These are phyloP conservation scores for Abortiporus biennis DNA, from an alignment of 1,284 basidiomycete genomes.

Conservation along the genomic window DNA sequence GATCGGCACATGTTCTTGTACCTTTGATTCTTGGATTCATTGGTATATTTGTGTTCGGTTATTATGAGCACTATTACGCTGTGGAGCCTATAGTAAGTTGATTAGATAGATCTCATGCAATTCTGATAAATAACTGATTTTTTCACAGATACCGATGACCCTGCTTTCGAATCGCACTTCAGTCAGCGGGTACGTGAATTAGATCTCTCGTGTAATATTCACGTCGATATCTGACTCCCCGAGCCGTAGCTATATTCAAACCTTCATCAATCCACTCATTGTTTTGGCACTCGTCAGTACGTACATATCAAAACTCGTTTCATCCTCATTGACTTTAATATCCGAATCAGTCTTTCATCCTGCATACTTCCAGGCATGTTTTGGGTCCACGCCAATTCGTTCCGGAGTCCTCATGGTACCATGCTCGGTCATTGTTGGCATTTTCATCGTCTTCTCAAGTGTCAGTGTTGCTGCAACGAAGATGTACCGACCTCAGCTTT, in stretches of 20 bases:
- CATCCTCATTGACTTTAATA: neutral
- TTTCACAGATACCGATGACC: constrained; percentile 8
- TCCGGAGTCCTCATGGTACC: constrained; percentile 9
- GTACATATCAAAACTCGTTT: neutral
- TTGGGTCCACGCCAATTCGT: neutral
- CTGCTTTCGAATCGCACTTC: constrained; percentile 12
- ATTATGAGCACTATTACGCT: constrained; percentile 18
- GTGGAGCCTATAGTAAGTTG: constrained; percentile 18
- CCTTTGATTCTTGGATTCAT: constrained; percentile 29
- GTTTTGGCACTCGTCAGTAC: neutral
- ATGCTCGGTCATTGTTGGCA: constrained; percentile 25
- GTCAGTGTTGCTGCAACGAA: constrained; percentile 19
- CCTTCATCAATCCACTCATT: neutral
- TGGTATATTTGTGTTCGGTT: constrained; percentile 17
- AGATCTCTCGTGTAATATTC: neutral
- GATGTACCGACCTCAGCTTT: constrained; percentile 20
- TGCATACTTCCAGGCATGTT: neutral
- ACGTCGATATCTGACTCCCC: neutral
- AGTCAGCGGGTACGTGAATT: constrained; percentile 10
- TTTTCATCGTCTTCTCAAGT: constrained; percentile 24
- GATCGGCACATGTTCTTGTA: constrained; percentile 25
- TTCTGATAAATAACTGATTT: neutral
- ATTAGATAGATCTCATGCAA: neutral
- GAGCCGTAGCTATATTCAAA: neutral
- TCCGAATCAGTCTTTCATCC: neutral